Conservation (phyloP, 495 filamentous ascomycete species). For the Pseudoneurospora amorphoporcata region DNA sequence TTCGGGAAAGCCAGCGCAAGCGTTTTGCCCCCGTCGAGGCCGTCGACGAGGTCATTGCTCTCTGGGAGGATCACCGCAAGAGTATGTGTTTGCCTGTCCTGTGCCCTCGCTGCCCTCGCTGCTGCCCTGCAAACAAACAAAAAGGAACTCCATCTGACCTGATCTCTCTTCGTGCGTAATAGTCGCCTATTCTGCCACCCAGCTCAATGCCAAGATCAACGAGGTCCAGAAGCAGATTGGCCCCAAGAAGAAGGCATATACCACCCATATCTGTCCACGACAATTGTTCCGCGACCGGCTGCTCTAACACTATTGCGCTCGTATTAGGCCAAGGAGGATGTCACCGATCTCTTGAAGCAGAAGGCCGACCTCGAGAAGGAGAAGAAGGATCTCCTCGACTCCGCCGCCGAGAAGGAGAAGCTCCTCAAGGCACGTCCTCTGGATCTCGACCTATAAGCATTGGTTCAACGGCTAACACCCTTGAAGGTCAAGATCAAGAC, state of each 20-base stretch:
- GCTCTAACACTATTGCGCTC: background rate
- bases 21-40: conserved; percentile 68
- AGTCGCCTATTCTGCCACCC: conserved; percentile 61
- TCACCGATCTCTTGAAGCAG: conserved; percentile 65
- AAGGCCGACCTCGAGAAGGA: conserved; percentile 68
- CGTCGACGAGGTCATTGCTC: conserved; percentile 80
- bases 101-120: background rate
- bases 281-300: background rate
- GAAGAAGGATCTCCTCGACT: conserved; percentile 67
- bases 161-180: background rate
- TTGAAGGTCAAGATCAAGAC: conserved; percentile 61
- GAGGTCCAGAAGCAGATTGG: conserved; percentile 81
- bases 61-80: conserved; percentile 78
- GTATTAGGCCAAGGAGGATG: conserved; percentile 72
- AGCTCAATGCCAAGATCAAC: conserved; percentile 77
- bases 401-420: conserved; percentile 61
- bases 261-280: conserved; percentile 3
- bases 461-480: background rate
- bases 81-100: conserved; percentile 41
- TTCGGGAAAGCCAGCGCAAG: conserved; percentile 78
- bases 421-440: conserved; percentile 34
- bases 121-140: background rate
- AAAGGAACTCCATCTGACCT: background rate
- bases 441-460: background rate
- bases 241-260: conserved; percentile 72